Conservation (phyloP, 1,284 basidiomycete genomes). For the Ganoderma meredithae region DNA sequence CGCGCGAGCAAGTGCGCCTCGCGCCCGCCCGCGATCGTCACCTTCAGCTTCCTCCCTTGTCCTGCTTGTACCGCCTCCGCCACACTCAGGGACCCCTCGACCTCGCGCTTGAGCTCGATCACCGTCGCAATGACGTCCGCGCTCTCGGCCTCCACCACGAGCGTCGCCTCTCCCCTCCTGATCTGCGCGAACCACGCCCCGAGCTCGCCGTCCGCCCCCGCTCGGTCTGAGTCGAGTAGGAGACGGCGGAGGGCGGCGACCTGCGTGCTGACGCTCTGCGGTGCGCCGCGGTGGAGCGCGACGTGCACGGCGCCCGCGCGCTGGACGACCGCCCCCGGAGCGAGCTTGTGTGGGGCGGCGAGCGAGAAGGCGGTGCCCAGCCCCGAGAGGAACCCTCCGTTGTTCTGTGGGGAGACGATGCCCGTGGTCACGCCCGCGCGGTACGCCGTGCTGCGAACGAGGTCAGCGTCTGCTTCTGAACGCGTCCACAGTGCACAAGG, state of each 20-base stretch:
- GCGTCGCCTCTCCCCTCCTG: slow-evolving; percentile 56
- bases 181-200: slow-evolving; percentile 63
- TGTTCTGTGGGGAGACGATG: slow-evolving; percentile 65
- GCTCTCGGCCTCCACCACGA: slow-evolving; percentile 63
- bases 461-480: slow-evolving; percentile 45
- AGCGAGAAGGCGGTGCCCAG: slow-evolving; percentile 74
- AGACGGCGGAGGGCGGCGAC: slow-evolving; percentile 68
- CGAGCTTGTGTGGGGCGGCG: slow-evolving; percentile 66
- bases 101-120: slow-evolving; percentile 75
- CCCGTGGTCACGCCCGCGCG: slow-evolving; percentile 63
- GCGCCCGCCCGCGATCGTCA: slow-evolving; percentile 72
- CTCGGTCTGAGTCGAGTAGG: slow-evolving; percentile 50
- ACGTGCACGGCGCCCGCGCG: slow-evolving; percentile 73
- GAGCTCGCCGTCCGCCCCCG: slow-evolving; percentile 48
- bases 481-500: too few species aligned
- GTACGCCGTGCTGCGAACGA: slow-evolving; percentile 66
- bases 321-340: slow-evolving; percentile 71
- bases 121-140: slow-evolving; percentile 85
- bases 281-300: slow-evolving; percentile 45
- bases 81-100: slow-evolving; percentile 50
- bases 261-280: slow-evolving; percentile 65
- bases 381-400: slow-evolving; percentile 65
- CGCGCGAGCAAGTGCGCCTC: slow-evolving; percentile 82
- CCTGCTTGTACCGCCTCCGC: too few species aligned
- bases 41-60: slow-evolving; percentile 43